phyloP scores from a whole-genome alignment of 768 basidiomycete genomes.

The Chalciporus sphaerocephalus region DNA sequence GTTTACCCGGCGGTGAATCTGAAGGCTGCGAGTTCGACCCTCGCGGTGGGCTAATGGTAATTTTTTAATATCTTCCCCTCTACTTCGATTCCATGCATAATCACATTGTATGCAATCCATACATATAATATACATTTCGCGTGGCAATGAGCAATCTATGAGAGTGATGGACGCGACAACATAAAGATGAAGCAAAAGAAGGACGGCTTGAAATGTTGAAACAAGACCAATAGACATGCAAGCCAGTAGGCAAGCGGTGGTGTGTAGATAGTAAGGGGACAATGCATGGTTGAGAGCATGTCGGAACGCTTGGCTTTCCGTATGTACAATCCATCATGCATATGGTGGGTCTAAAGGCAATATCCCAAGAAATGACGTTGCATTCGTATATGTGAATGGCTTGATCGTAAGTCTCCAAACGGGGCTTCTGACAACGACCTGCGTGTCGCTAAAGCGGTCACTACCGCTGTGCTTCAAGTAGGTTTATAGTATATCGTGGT shows the following conservation, averaged over 20 bases:
- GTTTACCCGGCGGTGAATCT: conserved; percentile 40
- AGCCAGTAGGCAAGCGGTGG: conserved; percentile 5
- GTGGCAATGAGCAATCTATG: conserved; percentile 17
- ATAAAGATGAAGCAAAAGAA: conserved; percentile 16
- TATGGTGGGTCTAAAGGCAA: conserved; percentile 22
- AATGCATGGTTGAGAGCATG: conserved; percentile 13
- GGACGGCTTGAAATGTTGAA: conserved; percentile 7
- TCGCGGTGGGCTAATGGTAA: conserved; percentile 64
- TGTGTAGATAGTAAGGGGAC: conserved; percentile 6
- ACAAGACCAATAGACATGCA: conserved; percentile 8
- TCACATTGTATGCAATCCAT: background rate
- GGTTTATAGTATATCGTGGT: conserved; percentile 84
- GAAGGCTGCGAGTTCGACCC: conserved; percentile 85
- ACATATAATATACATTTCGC: conserved; percentile 17
- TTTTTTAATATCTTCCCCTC: conserved; percentile 6
- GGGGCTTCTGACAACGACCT: conserved; percentile 25
- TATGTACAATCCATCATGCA: conserved; percentile 18
- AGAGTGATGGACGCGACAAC: conserved; percentile 12
- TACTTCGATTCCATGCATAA: background rate
- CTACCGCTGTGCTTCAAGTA: conserved; percentile 33
- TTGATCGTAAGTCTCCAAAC: conserved; percentile 7
- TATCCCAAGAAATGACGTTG: conserved; percentile 27
- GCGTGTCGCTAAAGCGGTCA: conserved; percentile 17
- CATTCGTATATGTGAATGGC: conserved; percentile 24
- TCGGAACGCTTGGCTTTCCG: conserved; percentile 15